Percentiles rank a stretch among this genome's conserved stretches.
Conservation (phyloP, 495 filamentous ascomycete genomes). For the Choiromyces venosus region DNA sequence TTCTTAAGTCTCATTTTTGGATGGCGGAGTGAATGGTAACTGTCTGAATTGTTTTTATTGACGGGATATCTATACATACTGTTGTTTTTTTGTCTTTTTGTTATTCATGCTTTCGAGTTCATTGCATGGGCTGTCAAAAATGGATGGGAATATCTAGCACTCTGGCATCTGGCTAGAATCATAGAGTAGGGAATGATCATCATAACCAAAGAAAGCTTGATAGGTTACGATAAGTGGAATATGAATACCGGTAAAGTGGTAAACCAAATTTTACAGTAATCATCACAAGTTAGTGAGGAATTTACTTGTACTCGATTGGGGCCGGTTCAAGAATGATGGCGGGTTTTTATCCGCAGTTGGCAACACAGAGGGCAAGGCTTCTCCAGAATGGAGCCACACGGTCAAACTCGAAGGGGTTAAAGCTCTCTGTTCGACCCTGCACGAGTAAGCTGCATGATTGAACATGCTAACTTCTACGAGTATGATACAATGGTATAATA, state of each 20-base stretch:
- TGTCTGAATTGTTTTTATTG: constrained; percentile 18
- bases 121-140: constrained; percentile 22
- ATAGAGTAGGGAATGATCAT: background rate
- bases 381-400: background rate
- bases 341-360: background rate
- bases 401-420: background rate
- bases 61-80: constrained; percentile 18
- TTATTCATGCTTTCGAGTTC: constrained; percentile 13
- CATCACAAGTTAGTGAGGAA: background rate
- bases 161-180: background rate
- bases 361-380: background rate
- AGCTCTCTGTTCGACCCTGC: background rate
- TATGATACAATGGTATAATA: no score
- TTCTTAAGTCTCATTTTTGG: constrained; percentile 24
- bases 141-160: constrained; percentile 2
- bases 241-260: background rate
- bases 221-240: background rate
- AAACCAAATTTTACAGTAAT: background rate
- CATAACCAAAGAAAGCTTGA: background rate
- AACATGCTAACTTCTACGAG: background rate
- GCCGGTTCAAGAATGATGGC: background rate
- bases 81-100: constrained; percentile 8
- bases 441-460: background rate
- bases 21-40: constrained; percentile 3
- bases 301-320: background rate